Base-by-base conservation (phyloP, 1,284 basidiomycete genomes). In the Apiotrichum domesticum region DNA sequence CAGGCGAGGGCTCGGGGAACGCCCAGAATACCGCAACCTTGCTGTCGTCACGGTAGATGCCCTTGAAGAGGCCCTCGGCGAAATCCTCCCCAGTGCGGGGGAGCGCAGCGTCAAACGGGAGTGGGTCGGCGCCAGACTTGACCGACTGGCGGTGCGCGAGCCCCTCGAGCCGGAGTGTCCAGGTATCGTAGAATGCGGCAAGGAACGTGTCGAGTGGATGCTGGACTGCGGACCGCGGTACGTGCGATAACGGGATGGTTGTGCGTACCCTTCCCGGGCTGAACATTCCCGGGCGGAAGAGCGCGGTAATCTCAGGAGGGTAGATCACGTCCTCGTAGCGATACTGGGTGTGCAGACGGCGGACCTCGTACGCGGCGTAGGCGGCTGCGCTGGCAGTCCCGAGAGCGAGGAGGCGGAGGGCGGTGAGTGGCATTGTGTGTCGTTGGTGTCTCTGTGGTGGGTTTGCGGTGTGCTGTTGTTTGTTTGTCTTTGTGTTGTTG, bases 81-180 rank as follows among this genome's bases (percentile, higher is more conserved):
- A 41, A 51, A 11, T 8, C 15, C 4, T 29, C 8, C 29, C 29
- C 44, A 13, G 37, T 9, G 15, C 40, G 44, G 33, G 45, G 29
- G 9, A 43, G 35, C 13, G 6, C 35, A 33, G 37, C 8, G 34
- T 7, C 34, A 10, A 21, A 21, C 21, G 21, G 21, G 21, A 21
- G 21, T 21, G 21, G 21, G 21, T 21, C 21, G 21, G 21, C 21
- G 21, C 21, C 21, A 21, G 21, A 21, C 21, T 21, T 21, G 21
- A 21, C 21, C 21, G 21, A 21, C 21, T 21, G 21, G 21, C 21
- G 21, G 21, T 21, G 21, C 21, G 21, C 3, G 13, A 42, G 21
- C 9, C 13, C 55, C 40, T 56, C 55, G 35, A 56, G 29, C 1
- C 55, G 55, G 7, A 56, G 46, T 13, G 55, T 56, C 55, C 55